Conservation (phyloP, 371 early-diverging fungal species). For the Catenaria anguillulae region DNA sequence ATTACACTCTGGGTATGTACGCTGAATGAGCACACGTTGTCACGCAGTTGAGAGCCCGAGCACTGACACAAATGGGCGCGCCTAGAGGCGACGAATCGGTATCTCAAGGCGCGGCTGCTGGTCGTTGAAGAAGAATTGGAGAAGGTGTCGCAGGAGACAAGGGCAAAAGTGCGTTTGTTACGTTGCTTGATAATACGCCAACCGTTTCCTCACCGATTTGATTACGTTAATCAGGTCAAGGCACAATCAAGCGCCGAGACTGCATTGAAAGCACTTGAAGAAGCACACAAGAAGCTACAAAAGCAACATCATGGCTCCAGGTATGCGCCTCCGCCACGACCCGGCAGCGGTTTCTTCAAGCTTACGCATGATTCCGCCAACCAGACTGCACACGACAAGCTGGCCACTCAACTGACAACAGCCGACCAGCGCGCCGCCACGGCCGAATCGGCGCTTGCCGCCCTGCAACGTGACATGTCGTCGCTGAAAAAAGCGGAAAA, state of each 20-base stretch:
- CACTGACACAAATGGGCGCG: no score
- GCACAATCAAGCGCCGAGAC: background rate
- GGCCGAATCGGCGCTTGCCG: background rate
- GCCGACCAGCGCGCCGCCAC: slow-evolving; percentile 6
- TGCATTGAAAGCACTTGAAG: slow-evolving; percentile 16
- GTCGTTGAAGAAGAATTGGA: slow-evolving; percentile 28
- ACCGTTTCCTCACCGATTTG: no score
- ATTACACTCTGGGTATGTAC: background rate
- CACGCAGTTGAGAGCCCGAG: background rate
- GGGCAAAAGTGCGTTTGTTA: slow-evolving; percentile 18
- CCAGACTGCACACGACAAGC: slow-evolving; percentile 10
- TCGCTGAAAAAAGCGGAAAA: slow-evolving; percentile 11
- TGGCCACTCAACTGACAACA: slow-evolving; percentile 13
- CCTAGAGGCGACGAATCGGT: slow-evolving; percentile 23
- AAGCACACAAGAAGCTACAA: slow-evolving; percentile 16
- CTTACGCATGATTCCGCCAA: no score
- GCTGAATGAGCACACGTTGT: no score
- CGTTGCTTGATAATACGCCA: no score
- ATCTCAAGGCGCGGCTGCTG: slow-evolving; percentile 27
- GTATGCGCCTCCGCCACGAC: no score
- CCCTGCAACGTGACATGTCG: slow-evolving; percentile 8
- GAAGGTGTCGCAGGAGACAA: slow-evolving; percentile 15
- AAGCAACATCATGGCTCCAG: slow-evolving; percentile 14
- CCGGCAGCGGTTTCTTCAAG: no score
- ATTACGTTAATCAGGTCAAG: background rate